Evolutionary conservation across 352 stramenopile species (phyloP), one percentile per base, ranked within the genome.

Genomic region (Phytophthora sp.): DNA sequence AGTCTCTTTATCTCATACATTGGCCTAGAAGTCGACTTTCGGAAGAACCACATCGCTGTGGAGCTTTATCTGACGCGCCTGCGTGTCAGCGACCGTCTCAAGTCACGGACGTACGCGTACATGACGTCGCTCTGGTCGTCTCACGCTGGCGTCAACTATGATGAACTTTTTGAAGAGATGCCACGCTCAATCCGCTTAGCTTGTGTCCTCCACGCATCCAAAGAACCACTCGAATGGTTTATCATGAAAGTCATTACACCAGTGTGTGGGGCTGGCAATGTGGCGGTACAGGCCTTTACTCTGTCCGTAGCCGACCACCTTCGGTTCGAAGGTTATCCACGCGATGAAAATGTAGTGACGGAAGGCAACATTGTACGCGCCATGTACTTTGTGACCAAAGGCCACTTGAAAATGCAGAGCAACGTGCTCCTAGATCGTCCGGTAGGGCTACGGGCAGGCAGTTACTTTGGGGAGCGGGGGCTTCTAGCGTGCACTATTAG

Each of bases 361-460:
- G 80, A 92, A 67, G 82, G 82, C 0, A 84, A 64, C 20, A 85
- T 90, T 53, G 51, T 74, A 5, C 76, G 74, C 39, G 72, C 78
- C 27, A 88, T 90, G 76, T 90, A 89, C 60, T 90, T 90, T 63
- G 84, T 92, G 47, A 71, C 89, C 6, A 79, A 81, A 13, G 84
- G 84, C 1, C 45, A 82, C 20, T 62, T 92, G 1, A 74, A 80
- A 7, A 68, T 78, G 21, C 58, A 81, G 18, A 72, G 72, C 16
- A 51, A 63, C 3, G 73, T 55, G 4, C 26, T 79, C 21, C 23
- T 69, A 6, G 58, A 69, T 16, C 55, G 29, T n/a, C 67, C 67
- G 0, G 41, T 74, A 13, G 64, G 55, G 0, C 60, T 78, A 6
- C 56, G 61, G 8, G 64, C 64, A 8, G 84, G 82, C 1, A 76